Evolutionary conservation across 1,284 basidiomycete genomes (phyloP), one percentile per base, ranked within the genome.

Genomic region (Porogramme epimiltina): DNA sequence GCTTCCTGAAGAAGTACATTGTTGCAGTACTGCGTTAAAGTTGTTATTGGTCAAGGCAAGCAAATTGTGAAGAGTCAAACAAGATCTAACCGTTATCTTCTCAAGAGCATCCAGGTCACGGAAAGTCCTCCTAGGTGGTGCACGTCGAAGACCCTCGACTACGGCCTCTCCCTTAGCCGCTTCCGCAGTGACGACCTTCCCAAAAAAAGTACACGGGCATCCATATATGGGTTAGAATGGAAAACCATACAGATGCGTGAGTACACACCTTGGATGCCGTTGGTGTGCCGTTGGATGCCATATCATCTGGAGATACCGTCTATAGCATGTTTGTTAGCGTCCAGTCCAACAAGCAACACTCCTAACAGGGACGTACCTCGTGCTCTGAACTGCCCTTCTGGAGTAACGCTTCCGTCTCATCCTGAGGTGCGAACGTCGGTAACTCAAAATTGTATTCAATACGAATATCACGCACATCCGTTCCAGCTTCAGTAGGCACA

Each of bases 1-100:
- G 83, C 76, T 66, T 89, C 87, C 3, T 82, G 84, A 9, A 88
- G 73, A 11, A 91, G 77, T 22, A 91, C 76, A 55, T 85, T 82
- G 24, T 79, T 69, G 64, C 85, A 88, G 59, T 89, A 91, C 87
- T 91, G 56, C 39, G 25, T 31, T 11, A 23, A 13, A n/a, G n/a
- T 45, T 11, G 20, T 18, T 11, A 31, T 45, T 9, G 13, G 44
- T 25, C 33, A 36, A 4, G 25, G 24, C 20, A 25, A 25, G 20
- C n/a, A n/a, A 45, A 26, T 23, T 19, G 34, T n/a, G 37, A 22
- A 18, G 31, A 19, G n/a, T 18, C 18, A 45, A 46, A 18, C 22
- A 50, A 36, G 46, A 37, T 49, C 64, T 61, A 36, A 82, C 87
- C 57, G 81, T 78, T 24, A 84, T 66, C 62, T 82, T 85, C 54